phyloP scores from a whole-genome alignment of 2,329 filamentous ascomycete genomes.

The Trichoderma semiorbis region DNA sequence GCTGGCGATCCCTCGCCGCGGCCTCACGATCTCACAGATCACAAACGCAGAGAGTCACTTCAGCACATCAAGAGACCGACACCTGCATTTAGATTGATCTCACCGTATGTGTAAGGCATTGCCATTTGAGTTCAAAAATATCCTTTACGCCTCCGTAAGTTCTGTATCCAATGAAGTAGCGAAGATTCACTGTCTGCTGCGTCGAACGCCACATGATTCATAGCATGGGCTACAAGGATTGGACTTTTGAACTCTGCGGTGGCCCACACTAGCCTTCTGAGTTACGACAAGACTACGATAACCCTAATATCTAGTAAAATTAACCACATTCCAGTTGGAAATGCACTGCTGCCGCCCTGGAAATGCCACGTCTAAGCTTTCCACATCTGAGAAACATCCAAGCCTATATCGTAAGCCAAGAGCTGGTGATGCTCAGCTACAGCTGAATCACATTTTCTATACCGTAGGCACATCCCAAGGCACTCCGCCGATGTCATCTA shows the following conservation, averaged over 20 bases:
- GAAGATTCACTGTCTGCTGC: background rate
- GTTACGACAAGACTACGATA: background rate
- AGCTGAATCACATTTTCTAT: background rate
- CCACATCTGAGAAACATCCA: background rate
- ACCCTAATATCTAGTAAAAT: background rate
- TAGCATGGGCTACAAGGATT: background rate
- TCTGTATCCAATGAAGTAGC: background rate
- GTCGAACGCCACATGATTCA: background rate
- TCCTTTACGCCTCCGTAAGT: background rate
- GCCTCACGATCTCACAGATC: too few species aligned
- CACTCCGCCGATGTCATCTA: background rate
- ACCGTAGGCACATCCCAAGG: background rate
- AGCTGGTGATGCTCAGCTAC: background rate
- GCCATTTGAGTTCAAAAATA: background rate
- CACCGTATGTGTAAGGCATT: background rate
- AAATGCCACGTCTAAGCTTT: background rate
- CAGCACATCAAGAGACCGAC: background rate
- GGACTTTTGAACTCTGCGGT: background rate
- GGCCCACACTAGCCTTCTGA: background rate
- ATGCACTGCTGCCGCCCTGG: background rate
- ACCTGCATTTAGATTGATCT: background rate
- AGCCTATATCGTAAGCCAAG: background rate
- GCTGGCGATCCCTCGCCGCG: too few species aligned
- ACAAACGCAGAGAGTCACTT: background rate
- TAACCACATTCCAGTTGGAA: background rate